Evolutionary conservation across 805 yeast species (phyloP).

Genomic region (Spathaspora passalidarum): DNA sequence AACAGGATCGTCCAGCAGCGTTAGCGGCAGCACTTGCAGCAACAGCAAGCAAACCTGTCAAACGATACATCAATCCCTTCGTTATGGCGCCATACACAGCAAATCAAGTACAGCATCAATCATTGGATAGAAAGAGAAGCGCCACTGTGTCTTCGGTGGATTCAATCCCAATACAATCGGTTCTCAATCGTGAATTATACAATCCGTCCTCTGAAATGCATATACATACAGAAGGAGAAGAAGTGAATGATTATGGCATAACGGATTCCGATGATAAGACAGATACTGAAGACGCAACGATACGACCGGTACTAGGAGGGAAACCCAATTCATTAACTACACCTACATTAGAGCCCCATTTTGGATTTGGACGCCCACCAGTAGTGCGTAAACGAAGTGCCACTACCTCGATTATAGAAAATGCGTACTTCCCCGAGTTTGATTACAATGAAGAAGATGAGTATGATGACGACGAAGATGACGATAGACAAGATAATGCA

Average conservation of each 20-base stretch:
- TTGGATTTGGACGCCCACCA: neutral
- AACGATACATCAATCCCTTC: neutral
- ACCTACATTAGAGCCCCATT: neutral
- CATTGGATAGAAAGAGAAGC: neutral
- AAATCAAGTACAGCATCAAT: neutral
- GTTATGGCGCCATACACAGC: neutral
- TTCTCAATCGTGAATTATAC: neutral
- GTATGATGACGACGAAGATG: neutral
- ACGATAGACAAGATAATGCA: neutral
- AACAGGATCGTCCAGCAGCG: neutral
- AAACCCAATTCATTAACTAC: neutral
- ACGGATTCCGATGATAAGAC: no score
- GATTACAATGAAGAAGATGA: neutral
- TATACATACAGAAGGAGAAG: neutral
- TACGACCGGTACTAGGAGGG: neutral
- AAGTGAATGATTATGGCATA: neutral
- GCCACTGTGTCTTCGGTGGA: neutral
- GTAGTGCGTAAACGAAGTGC: neutral
- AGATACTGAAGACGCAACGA: neutral
- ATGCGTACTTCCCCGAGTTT: neutral
- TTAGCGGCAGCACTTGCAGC: neutral
- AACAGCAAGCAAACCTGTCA: neutral
- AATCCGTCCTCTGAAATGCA: no score
- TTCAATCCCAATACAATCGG: slow-evolving; percentile 2
- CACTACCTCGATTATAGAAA: slow-evolving; percentile 1